Conservation (phyloP, 1,284 basidiomycete genomes). For the Ustilago hordei region DNA sequence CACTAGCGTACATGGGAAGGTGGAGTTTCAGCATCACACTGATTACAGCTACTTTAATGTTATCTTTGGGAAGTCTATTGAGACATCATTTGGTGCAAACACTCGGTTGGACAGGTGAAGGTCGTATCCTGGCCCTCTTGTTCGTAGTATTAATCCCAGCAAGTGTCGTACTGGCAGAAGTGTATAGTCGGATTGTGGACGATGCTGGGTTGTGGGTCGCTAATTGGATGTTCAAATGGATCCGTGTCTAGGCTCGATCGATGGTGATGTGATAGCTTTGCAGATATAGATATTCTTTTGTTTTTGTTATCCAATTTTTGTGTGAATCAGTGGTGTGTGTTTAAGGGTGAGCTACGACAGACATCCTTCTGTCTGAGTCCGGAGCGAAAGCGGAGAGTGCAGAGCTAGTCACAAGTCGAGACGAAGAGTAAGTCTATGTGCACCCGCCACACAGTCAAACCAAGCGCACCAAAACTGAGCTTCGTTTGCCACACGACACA, state of each 20-base stretch:
- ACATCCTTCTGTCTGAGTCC: too few species aligned
- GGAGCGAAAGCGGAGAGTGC: too few species aligned
- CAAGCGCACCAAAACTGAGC: background rate
- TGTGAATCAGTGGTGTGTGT: too few species aligned
- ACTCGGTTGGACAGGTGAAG: slow-evolving; percentile 26
- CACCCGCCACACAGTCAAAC: background rate
- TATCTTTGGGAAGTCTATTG: slow-evolving; percentile 47
- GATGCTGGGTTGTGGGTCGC: slow-evolving; percentile 30
- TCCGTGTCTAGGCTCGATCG: slow-evolving; percentile 19
- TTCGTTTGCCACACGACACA: background rate
- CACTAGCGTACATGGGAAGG: slow-evolving; percentile 39
- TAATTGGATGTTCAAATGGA: slow-evolving; percentile 50
- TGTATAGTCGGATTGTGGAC: slow-evolving; percentile 39
- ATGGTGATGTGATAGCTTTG: background rate
- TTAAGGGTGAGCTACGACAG: too few species aligned
- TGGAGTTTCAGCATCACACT: slow-evolving; percentile 54
- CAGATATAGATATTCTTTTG: slow-evolving; percentile 3
- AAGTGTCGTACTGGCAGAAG: slow-evolving; percentile 24
- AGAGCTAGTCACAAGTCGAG: too few species aligned
- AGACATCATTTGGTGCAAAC: slow-evolving; percentile 21
- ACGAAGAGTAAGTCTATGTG: too few species aligned
- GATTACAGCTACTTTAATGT: slow-evolving; percentile 52
- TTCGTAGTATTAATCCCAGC: slow-evolving; percentile 41
- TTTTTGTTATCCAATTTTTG: background rate
- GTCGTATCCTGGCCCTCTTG: slow-evolving; percentile 25